phyloP scores from a whole-genome alignment of 1,139 yeast genomes.

The Tardiomyces blankii region DNA sequence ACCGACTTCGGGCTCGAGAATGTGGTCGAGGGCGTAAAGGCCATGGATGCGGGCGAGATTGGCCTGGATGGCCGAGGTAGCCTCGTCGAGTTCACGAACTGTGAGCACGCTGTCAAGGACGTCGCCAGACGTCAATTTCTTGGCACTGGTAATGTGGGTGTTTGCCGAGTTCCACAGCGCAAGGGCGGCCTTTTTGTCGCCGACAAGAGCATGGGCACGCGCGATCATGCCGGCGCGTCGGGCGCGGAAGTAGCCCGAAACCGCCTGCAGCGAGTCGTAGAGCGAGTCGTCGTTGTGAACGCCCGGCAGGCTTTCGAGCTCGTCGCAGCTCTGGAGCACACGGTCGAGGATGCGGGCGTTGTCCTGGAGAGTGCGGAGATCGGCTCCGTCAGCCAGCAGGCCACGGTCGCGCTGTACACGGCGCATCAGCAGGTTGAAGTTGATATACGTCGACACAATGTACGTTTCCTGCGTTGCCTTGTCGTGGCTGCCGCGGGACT shows the following conservation, averaged over 20 bases:
- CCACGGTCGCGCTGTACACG: slow-evolving; percentile 62
- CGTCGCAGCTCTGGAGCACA: slow-evolving; percentile 38
- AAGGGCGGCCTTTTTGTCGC: slow-evolving; percentile 42
- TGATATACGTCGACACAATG: slow-evolving; percentile 62
- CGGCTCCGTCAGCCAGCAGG: slow-evolving; percentile 31
- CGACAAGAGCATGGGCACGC: slow-evolving; percentile 36
- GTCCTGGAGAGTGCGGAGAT: slow-evolving; percentile 10
- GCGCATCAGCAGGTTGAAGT: slow-evolving; percentile 53
- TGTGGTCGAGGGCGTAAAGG: slow-evolving; percentile 4
- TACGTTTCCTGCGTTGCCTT: slow-evolving; percentile 62
- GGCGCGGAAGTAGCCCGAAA: slow-evolving; percentile 38
- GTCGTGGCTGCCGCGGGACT: slow-evolving; percentile 21
- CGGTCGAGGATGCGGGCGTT: slow-evolving; percentile 26
- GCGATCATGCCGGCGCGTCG: slow-evolving; percentile 38
- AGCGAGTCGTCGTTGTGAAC: slow-evolving; percentile 76
- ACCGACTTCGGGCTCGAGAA: background rate
- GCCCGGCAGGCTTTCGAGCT: slow-evolving; percentile 76
- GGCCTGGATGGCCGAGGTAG: slow-evolving; percentile 4
- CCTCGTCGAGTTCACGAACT: background rate
- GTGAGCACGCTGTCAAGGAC: background rate
- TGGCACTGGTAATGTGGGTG: slow-evolving; percentile 6
- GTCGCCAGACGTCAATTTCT: background rate
- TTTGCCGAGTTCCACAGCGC: slow-evolving; percentile 36
- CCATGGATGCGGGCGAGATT: slow-evolving; percentile 7
- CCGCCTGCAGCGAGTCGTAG: slow-evolving; percentile 30